These are phyloP conservation scores for Pseudophaeomoniella oleicola DNA, from an alignment of 2,329 filamentous ascomycete species.

Conservation along the genomic window DNA sequence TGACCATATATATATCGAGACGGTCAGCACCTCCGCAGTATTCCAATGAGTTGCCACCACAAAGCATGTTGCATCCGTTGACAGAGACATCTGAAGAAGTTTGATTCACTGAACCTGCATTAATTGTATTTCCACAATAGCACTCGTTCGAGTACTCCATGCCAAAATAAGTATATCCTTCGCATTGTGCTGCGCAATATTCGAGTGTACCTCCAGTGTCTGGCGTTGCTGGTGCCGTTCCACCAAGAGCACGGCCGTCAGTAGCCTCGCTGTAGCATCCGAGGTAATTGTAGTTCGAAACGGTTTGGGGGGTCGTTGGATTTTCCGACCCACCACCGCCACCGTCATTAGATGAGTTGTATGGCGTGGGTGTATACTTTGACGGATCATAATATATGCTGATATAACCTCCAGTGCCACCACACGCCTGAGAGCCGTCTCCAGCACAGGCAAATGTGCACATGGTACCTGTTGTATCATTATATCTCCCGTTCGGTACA, in stretches of 20 bases:
- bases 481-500: conserved; percentile 12
- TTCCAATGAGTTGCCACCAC: conserved; percentile 5
- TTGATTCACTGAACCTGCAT: conserved; percentile 7
- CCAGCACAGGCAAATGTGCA: conserved; percentile 13
- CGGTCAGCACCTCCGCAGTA: conserved; percentile 8
- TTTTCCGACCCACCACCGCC: not conserved
- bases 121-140: conserved; percentile 18
- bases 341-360: conserved; percentile 6
- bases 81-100: conserved; percentile 4
- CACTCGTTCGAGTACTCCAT: conserved; percentile 20
- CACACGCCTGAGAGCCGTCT: conserved; percentile 12
- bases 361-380: conserved; percentile 1
- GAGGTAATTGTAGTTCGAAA: conserved; percentile 13
- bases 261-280: conserved; percentile 25
- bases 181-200: conserved; percentile 14
- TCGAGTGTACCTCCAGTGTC: conserved; percentile 13
- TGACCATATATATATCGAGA: conserved; percentile 5
- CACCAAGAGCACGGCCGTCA: conserved; percentile 18
- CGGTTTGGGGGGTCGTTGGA: conserved; percentile 1
- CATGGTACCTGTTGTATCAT: conserved; percentile 8
- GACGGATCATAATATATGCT: conserved; percentile 9
- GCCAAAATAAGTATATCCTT: conserved; percentile 15
- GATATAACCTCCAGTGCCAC: conserved; percentile 12
- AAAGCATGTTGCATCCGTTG: conserved; percentile 5
- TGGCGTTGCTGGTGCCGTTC: conserved; percentile 14